Evolutionary conservation across 2,329 filamentous ascomycete genomes (phyloP).

Genomic region (Ceratocystis papillata): DNA sequence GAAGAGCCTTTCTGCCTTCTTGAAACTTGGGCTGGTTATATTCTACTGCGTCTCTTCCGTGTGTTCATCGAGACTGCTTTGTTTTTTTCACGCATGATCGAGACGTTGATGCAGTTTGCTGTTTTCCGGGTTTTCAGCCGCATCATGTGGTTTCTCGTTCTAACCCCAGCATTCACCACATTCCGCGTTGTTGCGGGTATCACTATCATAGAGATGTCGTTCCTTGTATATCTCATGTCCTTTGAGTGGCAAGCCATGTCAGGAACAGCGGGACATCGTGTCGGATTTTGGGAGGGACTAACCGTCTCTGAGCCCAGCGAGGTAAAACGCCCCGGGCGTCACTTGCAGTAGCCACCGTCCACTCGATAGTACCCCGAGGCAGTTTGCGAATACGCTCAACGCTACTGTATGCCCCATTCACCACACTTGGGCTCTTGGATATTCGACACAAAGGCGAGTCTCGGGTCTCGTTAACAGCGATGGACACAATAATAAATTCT

Average conservation of each 20-base stretch:
- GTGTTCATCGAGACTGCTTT: constrained; percentile 18
- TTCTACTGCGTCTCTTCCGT: constrained; percentile 17
- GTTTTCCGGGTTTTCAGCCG: constrained; percentile 12
- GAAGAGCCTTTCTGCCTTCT: constrained; percentile 18
- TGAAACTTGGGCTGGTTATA: constrained; percentile 23
- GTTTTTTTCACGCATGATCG: constrained; percentile 15
- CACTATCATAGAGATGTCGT: constrained; percentile 20
- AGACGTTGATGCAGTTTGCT: constrained; percentile 9
- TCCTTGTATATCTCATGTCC: constrained; percentile 19
- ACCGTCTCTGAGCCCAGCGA: constrained; percentile 52
- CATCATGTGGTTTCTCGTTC: constrained; percentile 3
- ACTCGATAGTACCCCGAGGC: constrained; percentile 45
- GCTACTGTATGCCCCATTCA: constrained; percentile 52
- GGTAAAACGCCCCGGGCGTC: constrained; percentile 59
- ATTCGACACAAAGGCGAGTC: constrained; percentile 51
- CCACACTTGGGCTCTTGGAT: constrained; percentile 44
- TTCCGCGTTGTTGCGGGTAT: constrained; percentile 16
- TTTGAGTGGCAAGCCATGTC: constrained; percentile 45
- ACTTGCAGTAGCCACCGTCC: constrained; percentile 68
- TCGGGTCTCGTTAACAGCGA: constrained; percentile 36
- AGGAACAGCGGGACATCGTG: constrained; percentile 64
- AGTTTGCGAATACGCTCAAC: constrained; percentile 50
- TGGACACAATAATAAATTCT: constrained; percentile 49
- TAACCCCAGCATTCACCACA: constrained; percentile 4
- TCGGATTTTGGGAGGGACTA: constrained; percentile 50